A percentile compares a stretch with the other conserved stretches of the same genome.
These are phyloP conservation scores for Sparassis latifolia DNA, from an alignment of 1,284 basidiomycete species.

Conservation along the genomic window DNA sequence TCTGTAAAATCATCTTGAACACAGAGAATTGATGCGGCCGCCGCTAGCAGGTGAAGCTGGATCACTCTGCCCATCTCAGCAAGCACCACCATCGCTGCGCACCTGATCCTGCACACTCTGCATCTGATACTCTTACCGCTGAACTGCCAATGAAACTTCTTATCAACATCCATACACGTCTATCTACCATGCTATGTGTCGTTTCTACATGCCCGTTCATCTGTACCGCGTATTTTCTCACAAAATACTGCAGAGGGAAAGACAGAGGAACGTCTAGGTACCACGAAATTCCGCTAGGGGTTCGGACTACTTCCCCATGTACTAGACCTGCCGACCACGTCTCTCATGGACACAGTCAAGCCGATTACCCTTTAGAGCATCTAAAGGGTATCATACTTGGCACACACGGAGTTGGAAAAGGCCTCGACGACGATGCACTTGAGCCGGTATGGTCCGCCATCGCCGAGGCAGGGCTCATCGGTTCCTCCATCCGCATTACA, in stretches of 20 bases:
- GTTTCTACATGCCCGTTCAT: slow-evolving; percentile 51
- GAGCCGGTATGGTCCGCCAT: slow-evolving; percentile 77
- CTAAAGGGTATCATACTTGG: slow-evolving; percentile 80
- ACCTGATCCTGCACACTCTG: too few species aligned
- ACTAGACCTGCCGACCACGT: slow-evolving; percentile 45
- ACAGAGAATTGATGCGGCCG: too few species aligned
- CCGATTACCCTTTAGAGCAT: slow-evolving; percentile 62
- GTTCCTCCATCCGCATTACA: slow-evolving; percentile 85
- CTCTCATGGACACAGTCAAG: slow-evolving; percentile 55
- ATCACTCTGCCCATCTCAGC: too few species aligned
- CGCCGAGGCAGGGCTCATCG: slow-evolving; percentile 57
- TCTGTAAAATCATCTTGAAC: too few species aligned
- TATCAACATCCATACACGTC: slow-evolving; percentile 79
- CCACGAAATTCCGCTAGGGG: slow-evolving; percentile 64
- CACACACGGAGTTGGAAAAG: slow-evolving; percentile 69
- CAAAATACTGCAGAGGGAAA: slow-evolving; percentile 34
- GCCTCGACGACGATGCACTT: slow-evolving; percentile 70
- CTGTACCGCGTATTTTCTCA: slow-evolving; percentile 65
- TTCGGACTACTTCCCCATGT: slow-evolving; percentile 84
- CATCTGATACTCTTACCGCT: too few species aligned
- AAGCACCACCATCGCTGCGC: too few species aligned
- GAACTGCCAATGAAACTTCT: too few species aligned
- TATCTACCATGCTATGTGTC: slow-evolving; percentile 72
- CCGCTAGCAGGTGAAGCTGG: too few species aligned
- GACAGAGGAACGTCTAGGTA: slow-evolving; percentile 52